These are phyloP conservation scores for Grosmannia penicillata DNA, from an alignment of 2,329 filamentous ascomycete genomes.

Conservation along the genomic window DNA sequence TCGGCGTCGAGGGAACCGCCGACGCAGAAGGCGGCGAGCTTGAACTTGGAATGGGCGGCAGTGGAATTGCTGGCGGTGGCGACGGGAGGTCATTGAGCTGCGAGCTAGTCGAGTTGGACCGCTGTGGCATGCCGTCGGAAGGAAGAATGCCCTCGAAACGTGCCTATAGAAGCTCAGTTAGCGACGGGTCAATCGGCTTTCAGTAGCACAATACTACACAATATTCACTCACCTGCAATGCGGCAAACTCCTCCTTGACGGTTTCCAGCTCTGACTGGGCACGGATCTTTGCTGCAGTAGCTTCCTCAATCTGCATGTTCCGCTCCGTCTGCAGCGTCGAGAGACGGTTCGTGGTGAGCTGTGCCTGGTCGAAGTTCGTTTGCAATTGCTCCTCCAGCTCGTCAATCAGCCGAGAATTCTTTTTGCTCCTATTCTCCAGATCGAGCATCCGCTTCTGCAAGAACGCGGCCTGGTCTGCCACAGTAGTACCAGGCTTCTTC, in stretches of 20 bases:
- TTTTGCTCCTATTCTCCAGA: conserved; percentile 59
- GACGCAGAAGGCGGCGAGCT: conserved; percentile 30
- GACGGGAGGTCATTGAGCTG: conserved; percentile 84
- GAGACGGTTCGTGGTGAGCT: conserved; percentile 69
- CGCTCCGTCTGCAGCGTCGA: conserved; percentile 69
- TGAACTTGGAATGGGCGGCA: conserved; percentile 68
- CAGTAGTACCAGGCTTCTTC: conserved; percentile 28
- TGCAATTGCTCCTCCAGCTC: conserved; percentile 95
- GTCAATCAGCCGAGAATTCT: conserved; percentile 82
- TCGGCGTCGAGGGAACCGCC: conserved; percentile 33
- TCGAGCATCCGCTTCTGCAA: conserved; percentile 53
- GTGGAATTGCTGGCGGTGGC: conserved; percentile 86
- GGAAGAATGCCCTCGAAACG: conserved; percentile 40
- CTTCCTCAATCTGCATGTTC: conserved; percentile 63
- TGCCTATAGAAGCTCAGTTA: conserved; percentile 23
- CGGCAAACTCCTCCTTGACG: conserved; percentile 53
- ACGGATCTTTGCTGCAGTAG: conserved; percentile 45
- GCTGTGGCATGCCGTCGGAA: conserved; percentile 25
- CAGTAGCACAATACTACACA: neutral
- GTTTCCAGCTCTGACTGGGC: conserved; percentile 56
- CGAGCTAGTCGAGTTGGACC: conserved; percentile 46
- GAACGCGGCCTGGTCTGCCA: conserved; percentile 41
- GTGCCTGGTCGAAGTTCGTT: conserved; percentile 86
- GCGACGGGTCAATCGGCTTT: neutral
- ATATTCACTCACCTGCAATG: conserved; percentile 54